phyloP scores from a whole-genome alignment of 495 filamentous ascomycete genomes.

The Penicillium maclennaniae region DNA sequence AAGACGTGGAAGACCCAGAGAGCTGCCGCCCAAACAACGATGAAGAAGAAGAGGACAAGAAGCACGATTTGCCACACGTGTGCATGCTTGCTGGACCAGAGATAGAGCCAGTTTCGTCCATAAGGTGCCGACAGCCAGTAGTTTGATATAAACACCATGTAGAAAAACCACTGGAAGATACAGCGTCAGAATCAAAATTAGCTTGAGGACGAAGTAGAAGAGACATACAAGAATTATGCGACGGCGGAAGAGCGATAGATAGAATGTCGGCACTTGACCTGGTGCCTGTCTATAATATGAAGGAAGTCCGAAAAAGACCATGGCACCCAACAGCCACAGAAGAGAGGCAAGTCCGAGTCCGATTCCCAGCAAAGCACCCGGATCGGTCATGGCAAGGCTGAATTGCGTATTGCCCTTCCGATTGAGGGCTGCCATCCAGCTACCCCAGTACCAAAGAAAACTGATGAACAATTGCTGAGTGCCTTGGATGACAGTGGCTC shows the following conservation, averaged over 20 bases:
- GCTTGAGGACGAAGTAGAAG: constrained; percentile 39
- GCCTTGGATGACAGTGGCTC: constrained; percentile 48
- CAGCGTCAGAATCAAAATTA: too few species aligned
- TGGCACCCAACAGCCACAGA: constrained; percentile 26
- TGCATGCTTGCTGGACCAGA: constrained; percentile 12
- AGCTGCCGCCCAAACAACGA: constrained; percentile 32
- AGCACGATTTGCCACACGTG: constrained; percentile 41
- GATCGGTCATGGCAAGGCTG: constrained; percentile 24
- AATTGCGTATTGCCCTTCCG: too few species aligned
- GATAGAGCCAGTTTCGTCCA: constrained; percentile 42
- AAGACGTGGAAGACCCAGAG: constrained; percentile 33
- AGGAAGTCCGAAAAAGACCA: constrained; percentile 42
- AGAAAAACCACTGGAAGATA: too few species aligned
- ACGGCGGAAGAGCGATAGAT: constrained; percentile 40
- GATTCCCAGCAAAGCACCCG: constrained; percentile 42
- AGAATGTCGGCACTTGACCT: constrained; percentile 59
- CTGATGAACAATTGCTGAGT: constrained; percentile 48
- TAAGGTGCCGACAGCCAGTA: constrained; percentile 49
- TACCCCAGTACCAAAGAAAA: constrained; percentile 50
- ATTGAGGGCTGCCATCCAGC: constrained; percentile 14
- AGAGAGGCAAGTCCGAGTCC: constrained; percentile 37
- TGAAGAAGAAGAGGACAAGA: constrained; percentile 43
- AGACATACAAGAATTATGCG: constrained; percentile 47
- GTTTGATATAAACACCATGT: constrained; percentile 35
- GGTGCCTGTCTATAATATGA: constrained; percentile 57